Evolutionary conservation across 805 yeast genomes (phyloP).

Genomic region (Ogataea methanolica): DNA sequence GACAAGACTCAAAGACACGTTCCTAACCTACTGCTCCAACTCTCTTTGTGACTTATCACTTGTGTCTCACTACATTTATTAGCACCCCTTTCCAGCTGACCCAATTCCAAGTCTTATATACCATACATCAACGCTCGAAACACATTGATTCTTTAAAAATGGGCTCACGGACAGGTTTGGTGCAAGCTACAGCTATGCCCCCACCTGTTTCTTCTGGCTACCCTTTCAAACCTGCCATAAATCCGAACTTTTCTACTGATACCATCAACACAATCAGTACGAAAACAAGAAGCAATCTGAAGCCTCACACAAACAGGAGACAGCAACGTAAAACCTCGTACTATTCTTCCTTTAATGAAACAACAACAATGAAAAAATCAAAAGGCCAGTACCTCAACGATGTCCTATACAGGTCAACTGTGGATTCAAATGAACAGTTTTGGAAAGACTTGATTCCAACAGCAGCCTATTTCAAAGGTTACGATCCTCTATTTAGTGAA

Average conservation of each 20-base stretch:
- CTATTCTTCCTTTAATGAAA: constrained; percentile 14
- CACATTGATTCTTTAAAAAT: too few species aligned
- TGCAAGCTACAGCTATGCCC: too few species aligned
- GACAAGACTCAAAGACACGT: too few species aligned
- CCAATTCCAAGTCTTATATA: too few species aligned
- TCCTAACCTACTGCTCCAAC: too few species aligned
- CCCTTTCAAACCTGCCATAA: too few species aligned
- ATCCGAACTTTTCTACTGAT: not conserved
- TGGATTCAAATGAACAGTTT: constrained; percentile 20
- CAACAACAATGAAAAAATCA: constrained; percentile 18
- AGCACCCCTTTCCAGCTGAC: too few species aligned
- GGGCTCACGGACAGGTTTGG: too few species aligned
- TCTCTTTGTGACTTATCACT: too few species aligned
- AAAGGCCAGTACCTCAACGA: constrained; percentile 16
- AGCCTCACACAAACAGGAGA: not conserved
- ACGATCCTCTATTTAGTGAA: constrained; percentile 44
- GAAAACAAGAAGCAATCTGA: not conserved
- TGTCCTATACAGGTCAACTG: constrained; percentile 3
- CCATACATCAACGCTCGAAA: too few species aligned
- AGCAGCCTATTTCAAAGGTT: constrained; percentile 51
- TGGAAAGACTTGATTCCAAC: constrained; percentile 43
- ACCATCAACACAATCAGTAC: not conserved
- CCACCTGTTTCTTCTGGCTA: too few species aligned
- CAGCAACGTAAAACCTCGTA: constrained; percentile 12
- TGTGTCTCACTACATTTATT: too few species aligned